These are phyloP conservation scores for Myxozyma vanderwaltii DNA, from an alignment of 805 yeast genomes.

Conservation along the genomic window DNA sequence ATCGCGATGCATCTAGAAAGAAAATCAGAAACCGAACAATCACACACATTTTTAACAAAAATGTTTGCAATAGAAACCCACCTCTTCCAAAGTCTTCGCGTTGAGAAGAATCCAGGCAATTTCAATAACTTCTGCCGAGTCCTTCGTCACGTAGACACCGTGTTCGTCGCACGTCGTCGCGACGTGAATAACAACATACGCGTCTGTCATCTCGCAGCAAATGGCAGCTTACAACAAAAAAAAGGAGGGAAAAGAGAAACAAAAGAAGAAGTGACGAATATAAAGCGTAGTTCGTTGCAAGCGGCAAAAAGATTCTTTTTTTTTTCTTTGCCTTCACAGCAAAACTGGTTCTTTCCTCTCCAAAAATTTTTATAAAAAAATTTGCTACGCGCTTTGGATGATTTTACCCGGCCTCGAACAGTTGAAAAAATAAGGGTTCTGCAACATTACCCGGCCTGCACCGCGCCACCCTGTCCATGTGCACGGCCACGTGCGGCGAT, in stretches of 20 bases:
- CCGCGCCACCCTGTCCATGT: not conserved
- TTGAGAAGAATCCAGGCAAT: constrained; percentile 68
- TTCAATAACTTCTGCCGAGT: constrained; percentile 67
- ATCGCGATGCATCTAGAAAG: constrained; percentile 43
- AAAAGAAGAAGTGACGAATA: not conserved
- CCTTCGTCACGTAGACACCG: constrained; percentile 59
- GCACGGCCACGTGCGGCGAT: constrained; percentile 3
- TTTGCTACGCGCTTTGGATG: not conserved
- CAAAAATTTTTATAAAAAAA: not conserved
- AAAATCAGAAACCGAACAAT: not conserved
- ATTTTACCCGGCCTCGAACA: not conserved
- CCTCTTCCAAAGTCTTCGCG: constrained; percentile 51
- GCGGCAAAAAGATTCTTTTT: not conserved
- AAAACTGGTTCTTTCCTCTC: too few species aligned
- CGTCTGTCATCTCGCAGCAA: constrained; percentile 49
- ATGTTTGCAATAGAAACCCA: constrained; percentile 19
- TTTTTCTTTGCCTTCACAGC: too few species aligned
- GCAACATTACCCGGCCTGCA: constrained; percentile 1
- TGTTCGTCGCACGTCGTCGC: constrained; percentile 70
- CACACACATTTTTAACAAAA: not conserved
- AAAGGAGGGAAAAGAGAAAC: not conserved
- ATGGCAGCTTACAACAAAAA: not conserved
- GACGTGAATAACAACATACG: constrained; percentile 61
- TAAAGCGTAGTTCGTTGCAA: not conserved
- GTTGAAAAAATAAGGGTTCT: too few species aligned